Evolutionary conservation across 352 stramenopile species (phyloP).

Genomic region (Globisporangium echinulatum): DNA sequence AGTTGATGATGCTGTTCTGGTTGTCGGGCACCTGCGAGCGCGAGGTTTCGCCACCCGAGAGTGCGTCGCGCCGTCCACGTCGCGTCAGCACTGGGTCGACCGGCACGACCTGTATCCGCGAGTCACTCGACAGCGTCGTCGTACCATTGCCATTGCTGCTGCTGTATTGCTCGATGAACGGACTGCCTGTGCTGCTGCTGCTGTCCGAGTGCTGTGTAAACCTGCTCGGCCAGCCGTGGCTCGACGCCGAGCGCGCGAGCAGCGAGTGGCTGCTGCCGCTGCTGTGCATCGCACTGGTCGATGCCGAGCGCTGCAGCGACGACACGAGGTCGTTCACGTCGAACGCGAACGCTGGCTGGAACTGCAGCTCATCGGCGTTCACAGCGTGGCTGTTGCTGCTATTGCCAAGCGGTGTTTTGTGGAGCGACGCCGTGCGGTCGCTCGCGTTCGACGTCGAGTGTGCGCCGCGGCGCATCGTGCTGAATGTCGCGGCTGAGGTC

Average conservation of each 20-base stretch:
- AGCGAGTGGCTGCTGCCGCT: slow-evolving; percentile 14
- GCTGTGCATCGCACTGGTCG: slow-evolving; percentile 22
- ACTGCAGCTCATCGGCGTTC: slow-evolving; percentile 17
- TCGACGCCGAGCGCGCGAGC: slow-evolving; percentile 14
- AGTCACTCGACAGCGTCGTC: slow-evolving; percentile 2
- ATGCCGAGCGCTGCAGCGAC: slow-evolving; percentile 13
- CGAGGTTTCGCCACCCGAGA: slow-evolving; percentile 28
- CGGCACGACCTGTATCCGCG: slow-evolving; percentile 25
- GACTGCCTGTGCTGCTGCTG: background rate
- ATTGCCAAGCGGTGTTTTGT: slow-evolving; percentile 3
- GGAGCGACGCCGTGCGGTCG: slow-evolving; percentile 42
- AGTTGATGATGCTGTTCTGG: slow-evolving; percentile 47
- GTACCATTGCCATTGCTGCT: background rate
- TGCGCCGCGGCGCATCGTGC: slow-evolving; percentile 30
- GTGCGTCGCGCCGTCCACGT: slow-evolving; percentile 30
- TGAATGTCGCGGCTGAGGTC: slow-evolving; percentile 8
- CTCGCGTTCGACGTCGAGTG: slow-evolving; percentile 4
- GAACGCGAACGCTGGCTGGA: slow-evolving; percentile 47
- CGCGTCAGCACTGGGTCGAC: slow-evolving; percentile 18
- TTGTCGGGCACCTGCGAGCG: slow-evolving; percentile 13
- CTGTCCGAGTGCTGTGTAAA: slow-evolving; percentile 18
- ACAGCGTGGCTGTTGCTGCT: slow-evolving; percentile 2
- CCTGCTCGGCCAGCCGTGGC: slow-evolving; percentile 5
- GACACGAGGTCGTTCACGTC: slow-evolving; percentile 49
- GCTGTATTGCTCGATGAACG: slow-evolving; percentile 3